Evolutionary conservation across 2,329 filamentous ascomycete genomes (phyloP), one percentile per base, ranked within the genome.

Genomic region (Lasiodiplodia hormozganensis): DNA sequence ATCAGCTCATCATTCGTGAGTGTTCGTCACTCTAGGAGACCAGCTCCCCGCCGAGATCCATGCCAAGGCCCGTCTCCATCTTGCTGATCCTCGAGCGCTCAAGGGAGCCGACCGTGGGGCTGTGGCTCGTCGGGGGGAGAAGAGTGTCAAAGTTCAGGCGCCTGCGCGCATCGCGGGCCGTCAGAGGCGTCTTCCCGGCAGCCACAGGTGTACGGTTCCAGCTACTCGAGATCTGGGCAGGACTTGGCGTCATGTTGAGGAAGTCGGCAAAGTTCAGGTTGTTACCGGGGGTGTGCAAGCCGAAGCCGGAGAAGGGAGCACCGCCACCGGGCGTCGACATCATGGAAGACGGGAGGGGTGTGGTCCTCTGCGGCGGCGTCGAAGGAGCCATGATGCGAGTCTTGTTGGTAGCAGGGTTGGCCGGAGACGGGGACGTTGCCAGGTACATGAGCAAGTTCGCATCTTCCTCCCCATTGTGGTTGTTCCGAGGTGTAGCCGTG

Each of bases 241-340:
- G 96, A 76, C 93, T 97, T 0, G 96, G 96, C 7, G 96, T 97
- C 78, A 98, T 95, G 81, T 98, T 97, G 77, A 98, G 91, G 81
- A 97, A 99, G 77, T 99, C 96, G 65, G 94, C 89, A 82, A 98
- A 97, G 82, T 98, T 96, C 80, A 98, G 96, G 58, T 85, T 88
- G 76, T 94, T 92, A 18, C 90, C 90, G 0, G 95, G 95, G 0
- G 95, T 98, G 71, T 88, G 89, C 64, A 91, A 88, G 74, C 80
- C 82, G 68, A 89, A 86, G 60, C 86, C 85, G 54, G 90, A 80
- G 74, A 89, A 91, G 49, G 76, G 75, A 49, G 76, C 77, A 28
- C 79, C 80, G 70, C 88, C 87, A 54, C 90, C 89, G 1, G 92
- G 92, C 12, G 93, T 96, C n/a, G 88, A 91, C 92, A 96, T 95